These are phyloP conservation scores for Phialophora macrospora DNA, from an alignment of 2,329 filamentous ascomycete species.

Conservation along the genomic window DNA sequence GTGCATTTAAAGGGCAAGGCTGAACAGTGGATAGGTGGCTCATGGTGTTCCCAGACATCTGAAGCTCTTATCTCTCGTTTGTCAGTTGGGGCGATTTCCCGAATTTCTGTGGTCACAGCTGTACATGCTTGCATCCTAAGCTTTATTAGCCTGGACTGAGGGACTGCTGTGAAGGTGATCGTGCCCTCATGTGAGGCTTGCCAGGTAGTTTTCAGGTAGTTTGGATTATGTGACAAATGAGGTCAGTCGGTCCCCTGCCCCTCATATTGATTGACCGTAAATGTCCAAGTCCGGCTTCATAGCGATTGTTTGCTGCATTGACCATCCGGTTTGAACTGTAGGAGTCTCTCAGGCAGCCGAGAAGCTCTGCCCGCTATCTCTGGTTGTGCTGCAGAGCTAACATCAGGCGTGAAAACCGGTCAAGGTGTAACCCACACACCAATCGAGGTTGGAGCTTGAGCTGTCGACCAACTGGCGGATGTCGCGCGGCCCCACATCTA, in stretches of 20 bases:
- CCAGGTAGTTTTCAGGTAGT: constrained; percentile 4
- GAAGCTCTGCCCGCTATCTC: background rate
- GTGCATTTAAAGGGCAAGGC: background rate
- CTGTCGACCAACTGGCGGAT: background rate
- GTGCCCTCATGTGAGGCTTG: background rate
- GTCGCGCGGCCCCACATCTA: background rate
- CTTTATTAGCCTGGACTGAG: background rate
- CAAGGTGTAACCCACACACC: background rate
- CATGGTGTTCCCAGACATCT: background rate
- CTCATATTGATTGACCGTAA: background rate
- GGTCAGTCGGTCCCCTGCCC: constrained; percentile 1
- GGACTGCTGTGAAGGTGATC: background rate
- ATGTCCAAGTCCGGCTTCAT: background rate
- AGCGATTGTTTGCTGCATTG: background rate
- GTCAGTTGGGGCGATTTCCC: background rate
- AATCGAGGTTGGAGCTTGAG: constrained; percentile 1
- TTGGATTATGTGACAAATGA: background rate
- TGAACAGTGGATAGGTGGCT: background rate
- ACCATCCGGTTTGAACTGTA: background rate
- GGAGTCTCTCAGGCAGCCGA: background rate
- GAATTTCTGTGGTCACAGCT: background rate
- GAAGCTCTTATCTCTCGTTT: background rate
- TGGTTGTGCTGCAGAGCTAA: background rate
- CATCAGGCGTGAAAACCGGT: constrained; percentile 11
- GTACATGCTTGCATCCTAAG: background rate